These are phyloP conservation scores for Candida tammaniensis DNA, from an alignment of 805 yeast species.

Conservation along the genomic window DNA sequence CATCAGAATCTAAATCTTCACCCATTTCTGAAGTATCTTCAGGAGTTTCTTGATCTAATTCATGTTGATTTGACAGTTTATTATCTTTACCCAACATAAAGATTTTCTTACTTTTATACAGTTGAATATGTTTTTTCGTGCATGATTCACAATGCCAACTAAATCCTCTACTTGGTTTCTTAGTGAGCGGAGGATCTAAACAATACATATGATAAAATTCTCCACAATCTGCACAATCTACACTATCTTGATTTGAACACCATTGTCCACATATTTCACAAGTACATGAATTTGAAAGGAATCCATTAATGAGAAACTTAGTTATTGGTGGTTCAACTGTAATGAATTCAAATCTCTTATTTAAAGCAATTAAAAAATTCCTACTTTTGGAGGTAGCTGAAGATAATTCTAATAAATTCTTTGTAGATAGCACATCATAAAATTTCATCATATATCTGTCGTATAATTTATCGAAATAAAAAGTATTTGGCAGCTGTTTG, in stretches of 20 bases:
- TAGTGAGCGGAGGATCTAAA: constrained; percentile 75
- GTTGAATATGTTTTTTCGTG: constrained; percentile 53
- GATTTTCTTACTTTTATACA: constrained; percentile 35
- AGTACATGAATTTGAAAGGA: constrained; percentile 48
- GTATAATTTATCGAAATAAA: constrained; percentile 82
- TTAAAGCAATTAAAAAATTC: constrained; percentile 58
- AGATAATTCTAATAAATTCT: constrained; percentile 37
- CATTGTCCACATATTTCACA: constrained; percentile 83
- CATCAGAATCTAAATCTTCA: constrained; percentile 8
- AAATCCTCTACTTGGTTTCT: constrained; percentile 82
- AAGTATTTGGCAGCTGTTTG: constrained; percentile 65
- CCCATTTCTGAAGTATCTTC: constrained; percentile 13
- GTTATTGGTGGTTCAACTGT: constrained; percentile 70
- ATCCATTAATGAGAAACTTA: constrained; percentile 58
- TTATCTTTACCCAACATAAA: constrained; percentile 43
- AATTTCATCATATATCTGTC: constrained; percentile 82
- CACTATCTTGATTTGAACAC: constrained; percentile 69
- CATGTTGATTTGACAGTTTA: constrained; percentile 36
- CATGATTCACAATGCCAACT: constrained; percentile 89
- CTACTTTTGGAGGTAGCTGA: constrained; percentile 49
- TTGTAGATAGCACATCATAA: constrained; percentile 73
- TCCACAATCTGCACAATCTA: constrained; percentile 77
- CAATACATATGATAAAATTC: constrained; percentile 76
- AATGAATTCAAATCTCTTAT: constrained; percentile 67
- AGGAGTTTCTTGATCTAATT: constrained; percentile 17